A percentile compares a stretch with the other conserved stretches of the same genome.
phyloP scores from a whole-genome alignment of 2,329 filamentous ascomycete genomes.

The Cladorrhinum sp. region DNA sequence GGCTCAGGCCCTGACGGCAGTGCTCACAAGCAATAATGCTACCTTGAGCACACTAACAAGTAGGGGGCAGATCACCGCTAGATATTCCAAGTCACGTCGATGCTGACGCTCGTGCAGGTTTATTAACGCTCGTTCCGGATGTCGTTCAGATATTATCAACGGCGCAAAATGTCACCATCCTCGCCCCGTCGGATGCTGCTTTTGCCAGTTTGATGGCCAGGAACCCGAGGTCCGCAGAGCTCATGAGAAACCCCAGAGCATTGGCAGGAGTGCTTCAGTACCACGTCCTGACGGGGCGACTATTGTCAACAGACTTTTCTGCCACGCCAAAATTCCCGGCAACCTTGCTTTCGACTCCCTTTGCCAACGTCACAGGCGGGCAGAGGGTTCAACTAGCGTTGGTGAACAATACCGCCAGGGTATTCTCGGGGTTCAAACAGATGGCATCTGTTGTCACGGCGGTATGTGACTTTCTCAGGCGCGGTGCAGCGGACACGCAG shows the following conservation, averaged over 20 bases:
- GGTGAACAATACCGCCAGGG: conserved; percentile 17
- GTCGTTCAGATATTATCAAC: conserved; percentile 17
- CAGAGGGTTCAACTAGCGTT: conserved; percentile 45
- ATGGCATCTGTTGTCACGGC: conserved; percentile 17
- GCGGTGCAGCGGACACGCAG: no score
- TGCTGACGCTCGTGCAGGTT: conserved; percentile 8
- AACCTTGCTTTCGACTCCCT: conserved; percentile 48
- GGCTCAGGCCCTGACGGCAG: conserved; percentile 22
- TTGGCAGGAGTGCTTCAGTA: conserved; percentile 37
- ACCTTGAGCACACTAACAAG: conserved; percentile 28
- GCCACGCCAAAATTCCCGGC: conserved; percentile 37
- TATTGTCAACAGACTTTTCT: conserved; percentile 32
- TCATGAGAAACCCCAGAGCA: conserved; percentile 39
- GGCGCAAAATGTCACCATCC: conserved; percentile 49
- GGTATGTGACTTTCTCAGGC: conserved; percentile 8
- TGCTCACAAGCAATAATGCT: conserved; percentile 25
- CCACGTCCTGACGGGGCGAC: conserved; percentile 54
- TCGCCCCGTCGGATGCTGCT: conserved; percentile 55
- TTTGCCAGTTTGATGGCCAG: conserved; percentile 38
- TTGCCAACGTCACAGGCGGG: conserved; percentile 57
- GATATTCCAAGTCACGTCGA: no score
- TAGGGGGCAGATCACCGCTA: background rate
- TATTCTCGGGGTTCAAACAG: conserved; percentile 25
- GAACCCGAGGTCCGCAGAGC: conserved; percentile 31
- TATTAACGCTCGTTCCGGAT: conserved; percentile 32